Evolutionary conservation across 2,329 filamentous ascomycete species (phyloP), one percentile per base, ranked within the genome.

Genomic region (Claviceps quebecensis): DNA sequence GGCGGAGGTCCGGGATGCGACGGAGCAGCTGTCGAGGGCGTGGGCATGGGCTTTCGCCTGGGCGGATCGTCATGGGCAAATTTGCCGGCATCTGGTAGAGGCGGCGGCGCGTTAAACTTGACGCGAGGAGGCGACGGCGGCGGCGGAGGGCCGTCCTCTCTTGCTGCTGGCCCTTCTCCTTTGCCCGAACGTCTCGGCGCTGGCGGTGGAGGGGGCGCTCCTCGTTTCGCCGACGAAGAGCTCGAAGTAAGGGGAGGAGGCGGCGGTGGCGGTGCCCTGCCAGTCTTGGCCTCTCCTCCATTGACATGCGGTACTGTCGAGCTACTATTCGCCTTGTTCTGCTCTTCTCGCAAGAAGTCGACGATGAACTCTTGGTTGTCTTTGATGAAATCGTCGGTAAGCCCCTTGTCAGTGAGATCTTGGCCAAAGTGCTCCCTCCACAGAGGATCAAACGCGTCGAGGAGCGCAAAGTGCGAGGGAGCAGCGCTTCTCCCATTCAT

Each of bases 21-120:
- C 37, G 19, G 40, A 19, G 43, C 9, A 37, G 38, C 46, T 34
- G 44, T 34, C 19, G 51, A 40, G 43, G 52, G 19, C 11, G 45
- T 56, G 8, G 65, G 52, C 2, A 55, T 39, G 11, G 59, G 57
- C 38, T 61, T 54, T 29, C 63, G 60, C 41, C 59, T 61, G 14
- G 60, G 57, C 29, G 61, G 58, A 26, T 64, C 72, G 59, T 65
- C 76, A 68, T 83, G 75, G 3, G 85, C 88, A 63, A 81, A 93
- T 67, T 87, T 95, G 39, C 93, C 93, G 53, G 93, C 93, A 65
- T 95, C 90, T 51, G 87, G 81, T 54, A 97, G 69, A 2, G 91
- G 87, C 37, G 93, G 93, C 45, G 93, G 93, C 8, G 87, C 91
- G 57, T 82, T 78, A 70, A 95, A 97, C 59, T 76, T 77, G 8